Percentiles rank a stretch among this genome's conserved stretches.
phyloP scores from a whole-genome alignment of 176 grass and related monocot genomes.

The Juncus effusus region DNA sequence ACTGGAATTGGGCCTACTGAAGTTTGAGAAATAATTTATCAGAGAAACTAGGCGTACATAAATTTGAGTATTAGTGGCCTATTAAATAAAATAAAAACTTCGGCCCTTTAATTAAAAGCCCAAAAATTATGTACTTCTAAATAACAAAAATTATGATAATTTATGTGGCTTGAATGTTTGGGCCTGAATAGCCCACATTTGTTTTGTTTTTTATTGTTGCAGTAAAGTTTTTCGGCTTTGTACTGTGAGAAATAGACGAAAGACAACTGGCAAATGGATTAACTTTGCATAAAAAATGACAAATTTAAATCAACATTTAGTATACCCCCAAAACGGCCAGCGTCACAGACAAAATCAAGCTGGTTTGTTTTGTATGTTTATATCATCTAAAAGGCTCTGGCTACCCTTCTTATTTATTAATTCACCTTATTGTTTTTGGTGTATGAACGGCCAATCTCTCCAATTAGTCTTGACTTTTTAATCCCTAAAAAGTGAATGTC shows the following conservation, averaged over 20 bases:
- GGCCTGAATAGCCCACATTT: no score
- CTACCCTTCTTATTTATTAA: conserved; percentile 10
- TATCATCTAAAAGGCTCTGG: neutral
- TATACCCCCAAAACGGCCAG: conserved; percentile 5
- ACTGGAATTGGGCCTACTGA: no score
- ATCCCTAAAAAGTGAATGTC: conserved; percentile 14
- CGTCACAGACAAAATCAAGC: conserved; percentile 18
- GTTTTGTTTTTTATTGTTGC: no score
- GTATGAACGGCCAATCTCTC: conserved; percentile 36
- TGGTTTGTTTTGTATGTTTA: conserved; percentile 18
- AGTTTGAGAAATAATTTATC: no score
- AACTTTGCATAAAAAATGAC: conserved; percentile 6
- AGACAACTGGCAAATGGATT: conserved; percentile 16
- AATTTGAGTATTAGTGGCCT: no score
- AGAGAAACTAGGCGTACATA: no score
- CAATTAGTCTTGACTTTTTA: conserved; percentile 39
- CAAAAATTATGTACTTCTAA: no score
- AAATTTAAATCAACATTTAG: neutral
- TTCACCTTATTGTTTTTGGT: conserved; percentile 13
- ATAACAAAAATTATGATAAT: no score
- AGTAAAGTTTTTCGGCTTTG: no score
- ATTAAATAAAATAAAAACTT: no score
- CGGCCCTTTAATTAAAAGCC: no score
- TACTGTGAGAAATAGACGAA: conserved; percentile 2
- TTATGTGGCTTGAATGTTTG: no score